Evolutionary conservation across 345 rosid genomes (phyloP).

Genomic region (Fremontodendron californicum): DNA sequence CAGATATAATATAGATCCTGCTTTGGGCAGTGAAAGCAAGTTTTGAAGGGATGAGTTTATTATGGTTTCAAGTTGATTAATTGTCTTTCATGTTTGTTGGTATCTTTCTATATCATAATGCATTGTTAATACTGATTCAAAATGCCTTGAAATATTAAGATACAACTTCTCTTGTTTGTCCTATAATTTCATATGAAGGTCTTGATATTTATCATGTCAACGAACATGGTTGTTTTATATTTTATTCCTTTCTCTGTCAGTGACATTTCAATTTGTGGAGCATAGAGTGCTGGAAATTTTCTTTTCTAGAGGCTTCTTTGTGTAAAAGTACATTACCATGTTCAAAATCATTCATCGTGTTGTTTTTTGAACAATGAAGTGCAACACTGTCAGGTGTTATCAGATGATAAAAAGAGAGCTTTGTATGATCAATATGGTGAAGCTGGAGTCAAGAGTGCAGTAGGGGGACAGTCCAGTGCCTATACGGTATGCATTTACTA

Average conservation of each 20-base stretch:
- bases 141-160: neutral
- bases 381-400: slow-evolving; percentile 78
- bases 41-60: neutral
- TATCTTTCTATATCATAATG: neutral
- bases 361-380: slow-evolving; percentile 48
- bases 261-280: neutral
- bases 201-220: neutral
- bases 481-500: slow-evolving; percentile 60
- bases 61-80: neutral
- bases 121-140: neutral
- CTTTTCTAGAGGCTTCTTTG: neutral
- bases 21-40: neutral
- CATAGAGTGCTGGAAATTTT: neutral
- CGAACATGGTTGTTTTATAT: neutral
- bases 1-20: neutral
- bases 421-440: slow-evolving; percentile 94
- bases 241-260: neutral
- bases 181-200: neutral
- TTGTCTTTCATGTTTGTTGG: neutral
- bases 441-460: slow-evolving; percentile 92
- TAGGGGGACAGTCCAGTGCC: slow-evolving; percentile 71
- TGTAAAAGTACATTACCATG: neutral
- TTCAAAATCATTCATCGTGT: slow-evolving; percentile 17
- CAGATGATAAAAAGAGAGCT: slow-evolving; percentile 92
- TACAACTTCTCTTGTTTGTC: neutral